Base-by-base conservation (phyloP, 768 basidiomycete species). In the Xerocomellus amylosporus region DNA sequence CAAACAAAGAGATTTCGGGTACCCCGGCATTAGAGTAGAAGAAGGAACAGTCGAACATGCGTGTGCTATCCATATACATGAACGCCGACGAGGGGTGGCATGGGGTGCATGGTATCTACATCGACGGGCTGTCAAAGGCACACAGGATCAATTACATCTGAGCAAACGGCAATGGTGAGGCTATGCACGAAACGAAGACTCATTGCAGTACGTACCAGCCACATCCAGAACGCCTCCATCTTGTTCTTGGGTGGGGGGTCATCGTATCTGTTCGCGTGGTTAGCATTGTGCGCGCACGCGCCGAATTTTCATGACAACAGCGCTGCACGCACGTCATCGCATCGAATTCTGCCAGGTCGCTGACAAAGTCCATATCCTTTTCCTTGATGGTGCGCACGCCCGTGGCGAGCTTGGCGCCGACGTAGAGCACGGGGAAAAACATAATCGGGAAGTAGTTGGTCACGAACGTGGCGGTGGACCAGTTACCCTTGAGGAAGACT, bases 361-460 rank as follows among this genome's bases (percentile, higher is more conserved):
- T 47, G 7, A 58, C 51, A 46, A 68, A 68, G 33, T 68, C 66
- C 66, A 68, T 70, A 19, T 65, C 65, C 9, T 31, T 15, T 2
- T 47, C 24, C 4, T 38, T 55, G 17, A 61, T 6, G 1, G 26
- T 3, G 5, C 45, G 58, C 6, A 43, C 56, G 36, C 59, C 59
- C 58, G 47, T 67, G 41, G 48, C 2, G 17, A 64, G 2, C 42
- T 59, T 71, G 34, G 60, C 57, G 28, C 53, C 66, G 14, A 76
- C 7, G 64, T 75, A 83, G 10, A 82, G 56, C 41, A 78, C 38
- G 15, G 79, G 79, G 74, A 82, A 79, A 48, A 78, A 61, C 44
- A 61, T 64, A 49, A 77, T 58, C 13, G 76, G 73, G 24, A 77
- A 49, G 51, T 77, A 77, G 61, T 73, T 70, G 6, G 76, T 76